A percentile compares a stretch with the other conserved stretches of the same genome.
Conservation (phyloP, 202 grass and related monocot genomes). For the Carex sylvatica region DNA sequence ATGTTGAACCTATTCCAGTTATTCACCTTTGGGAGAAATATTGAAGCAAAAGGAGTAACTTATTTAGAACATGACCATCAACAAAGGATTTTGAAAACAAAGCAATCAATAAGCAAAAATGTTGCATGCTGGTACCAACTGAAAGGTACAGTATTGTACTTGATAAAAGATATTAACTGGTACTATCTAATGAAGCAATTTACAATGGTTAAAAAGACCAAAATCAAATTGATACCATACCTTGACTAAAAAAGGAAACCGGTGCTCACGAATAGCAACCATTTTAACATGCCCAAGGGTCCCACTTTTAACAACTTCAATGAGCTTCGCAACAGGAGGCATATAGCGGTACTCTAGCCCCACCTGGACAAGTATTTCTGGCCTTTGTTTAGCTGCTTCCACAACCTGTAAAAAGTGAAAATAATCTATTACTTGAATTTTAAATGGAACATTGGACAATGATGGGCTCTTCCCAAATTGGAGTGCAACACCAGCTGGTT, state of each 20-base stretch:
- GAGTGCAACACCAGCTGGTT: background rate
- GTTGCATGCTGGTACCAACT: background rate
- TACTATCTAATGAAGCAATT: background rate
- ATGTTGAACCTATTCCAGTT: slow-evolving; percentile 97
- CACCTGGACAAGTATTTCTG: slow-evolving; percentile 81
- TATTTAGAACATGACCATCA: background rate
- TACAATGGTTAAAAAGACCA: background rate
- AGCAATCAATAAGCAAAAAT: background rate
- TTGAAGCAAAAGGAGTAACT: background rate
- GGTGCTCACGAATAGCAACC: slow-evolving; percentile 88
- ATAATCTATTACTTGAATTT: slow-evolving; percentile 16
- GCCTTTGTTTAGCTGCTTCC: slow-evolving; percentile 61
- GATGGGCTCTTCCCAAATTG: background rate
- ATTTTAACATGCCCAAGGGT: slow-evolving; percentile 72
- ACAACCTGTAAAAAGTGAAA: slow-evolving; percentile 39
- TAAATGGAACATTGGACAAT: background rate
- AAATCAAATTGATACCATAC: slow-evolving; percentile 23
- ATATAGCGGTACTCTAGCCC: slow-evolving; percentile 96
- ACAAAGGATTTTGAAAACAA: background rate
- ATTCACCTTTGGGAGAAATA: slow-evolving; percentile 63
- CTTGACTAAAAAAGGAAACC: slow-evolving; percentile 99
- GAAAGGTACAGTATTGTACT: background rate
- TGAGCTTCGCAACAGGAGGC: slow-evolving; percentile 91
- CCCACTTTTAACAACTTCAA: slow-evolving; percentile 70
- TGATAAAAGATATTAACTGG: background rate